These are phyloP conservation scores for Gymnopus androsaceus DNA, from an alignment of 1,284 basidiomycete genomes.

Conservation along the genomic window DNA sequence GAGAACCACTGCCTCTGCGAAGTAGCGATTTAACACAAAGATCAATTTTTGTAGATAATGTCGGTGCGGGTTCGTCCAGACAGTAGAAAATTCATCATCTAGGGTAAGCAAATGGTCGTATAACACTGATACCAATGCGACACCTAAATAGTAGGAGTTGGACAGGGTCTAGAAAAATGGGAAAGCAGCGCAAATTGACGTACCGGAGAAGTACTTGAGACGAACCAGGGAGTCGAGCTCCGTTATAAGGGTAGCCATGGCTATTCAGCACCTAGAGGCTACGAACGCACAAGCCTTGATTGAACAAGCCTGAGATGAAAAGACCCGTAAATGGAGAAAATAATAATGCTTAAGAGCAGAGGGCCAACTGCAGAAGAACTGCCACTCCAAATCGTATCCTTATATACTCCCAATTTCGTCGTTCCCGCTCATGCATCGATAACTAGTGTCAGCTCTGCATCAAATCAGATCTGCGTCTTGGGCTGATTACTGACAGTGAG, in stretches of 20 bases:
- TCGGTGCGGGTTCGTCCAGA: constrained; percentile 3
- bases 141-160: not conserved
- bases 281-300: too few relatives aligned
- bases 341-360: too few relatives aligned
- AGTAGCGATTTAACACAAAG: constrained; percentile 13
- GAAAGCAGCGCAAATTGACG: not conserved
- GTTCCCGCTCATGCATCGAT: too few relatives aligned
- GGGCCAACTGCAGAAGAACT: too few relatives aligned
- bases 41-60: constrained; percentile 3
- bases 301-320: too few relatives aligned
- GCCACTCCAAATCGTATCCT: too few relatives aligned
- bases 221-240: not conserved
- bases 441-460: too few relatives aligned
- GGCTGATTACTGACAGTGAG: too few relatives aligned
- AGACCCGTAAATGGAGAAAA: too few relatives aligned
- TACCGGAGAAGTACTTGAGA: constrained; percentile 1
- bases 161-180: not conserved
- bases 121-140: constrained; percentile 2
- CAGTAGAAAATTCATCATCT: constrained; percentile 4
- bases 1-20: not conserved
- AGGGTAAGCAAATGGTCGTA: constrained; percentile 14
- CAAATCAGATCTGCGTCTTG: too few relatives aligned
- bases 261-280: not conserved
- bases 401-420: too few relatives aligned
- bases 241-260: not conserved